Conservation (phyloP, 176 grass and related monocot species). For the Bothriochloa decipiens region DNA sequence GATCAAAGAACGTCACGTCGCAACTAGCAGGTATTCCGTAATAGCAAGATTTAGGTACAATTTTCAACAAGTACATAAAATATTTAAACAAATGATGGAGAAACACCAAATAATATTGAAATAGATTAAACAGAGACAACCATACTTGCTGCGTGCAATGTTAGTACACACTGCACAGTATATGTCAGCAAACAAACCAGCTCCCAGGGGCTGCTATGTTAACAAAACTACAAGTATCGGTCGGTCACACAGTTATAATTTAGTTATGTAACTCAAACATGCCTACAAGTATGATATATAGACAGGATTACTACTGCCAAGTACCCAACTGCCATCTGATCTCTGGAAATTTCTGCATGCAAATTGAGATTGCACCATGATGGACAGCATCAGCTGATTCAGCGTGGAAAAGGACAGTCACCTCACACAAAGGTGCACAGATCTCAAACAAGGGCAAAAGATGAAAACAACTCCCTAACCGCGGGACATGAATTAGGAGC, state of each 20-base stretch:
- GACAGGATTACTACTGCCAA: conserved; percentile 26
- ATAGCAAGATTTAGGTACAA: background rate
- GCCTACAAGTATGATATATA: background rate
- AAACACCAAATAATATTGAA: background rate
- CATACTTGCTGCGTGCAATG: background rate
- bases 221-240: background rate
- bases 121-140: background rate
- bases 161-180: background rate
- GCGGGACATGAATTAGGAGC: conserved; percentile 57
- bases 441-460: conserved; percentile 43
- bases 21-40: background rate
- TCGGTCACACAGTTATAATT: background rate
- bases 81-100: background rate
- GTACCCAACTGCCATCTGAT: conserved; percentile 64
- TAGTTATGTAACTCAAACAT: background rate
- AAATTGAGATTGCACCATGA: conserved; percentile 21
- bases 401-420: conserved; percentile 53
- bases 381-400: conserved; percentile 22
- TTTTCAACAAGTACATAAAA: background rate
- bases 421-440: conserved; percentile 51
- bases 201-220: background rate
- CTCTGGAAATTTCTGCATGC: conserved; percentile 35
- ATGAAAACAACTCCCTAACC: background rate
- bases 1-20: no score
- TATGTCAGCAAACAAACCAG: conserved; percentile 8